Conservation (phyloP, 129 eudicot species). For the Saposhnikovia divaricata region DNA sequence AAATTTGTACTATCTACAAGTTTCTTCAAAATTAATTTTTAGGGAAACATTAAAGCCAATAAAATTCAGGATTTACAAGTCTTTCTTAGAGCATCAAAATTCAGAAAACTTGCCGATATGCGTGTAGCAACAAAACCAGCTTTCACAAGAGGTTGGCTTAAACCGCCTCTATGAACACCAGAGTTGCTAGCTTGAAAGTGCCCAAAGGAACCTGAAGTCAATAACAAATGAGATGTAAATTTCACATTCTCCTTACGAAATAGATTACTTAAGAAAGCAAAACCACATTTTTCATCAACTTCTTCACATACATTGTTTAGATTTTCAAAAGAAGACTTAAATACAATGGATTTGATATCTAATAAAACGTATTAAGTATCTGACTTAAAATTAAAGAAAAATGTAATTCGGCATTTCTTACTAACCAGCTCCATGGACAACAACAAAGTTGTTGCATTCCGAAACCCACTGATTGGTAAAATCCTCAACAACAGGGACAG, state of each 20-base stretch:
- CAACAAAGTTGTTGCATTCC: conserved; percentile 49
- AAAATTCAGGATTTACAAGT: not conserved
- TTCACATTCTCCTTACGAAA: not conserved
- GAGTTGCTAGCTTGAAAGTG: conserved; percentile 99
- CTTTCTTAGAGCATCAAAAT: not conserved
- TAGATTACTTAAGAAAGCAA: not conserved
- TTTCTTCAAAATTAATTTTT: not conserved
- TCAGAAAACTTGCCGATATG: conserved; percentile 56
- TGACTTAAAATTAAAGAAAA: not conserved
- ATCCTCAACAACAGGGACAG: conserved; percentile 31
- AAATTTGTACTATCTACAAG: not conserved
- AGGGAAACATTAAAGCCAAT: not conserved
- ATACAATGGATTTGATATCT: not conserved
- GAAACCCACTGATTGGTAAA: conserved; percentile 24
- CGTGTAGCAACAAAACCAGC: conserved; percentile 98
- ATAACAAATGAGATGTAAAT: not conserved
- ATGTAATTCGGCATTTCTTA: not conserved
- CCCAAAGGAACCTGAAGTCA: conserved; percentile 84
- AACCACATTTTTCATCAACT: not conserved
- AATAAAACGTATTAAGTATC: not conserved
- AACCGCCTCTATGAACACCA: conserved; percentile 87
- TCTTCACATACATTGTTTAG: not conserved
- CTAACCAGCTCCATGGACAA: conserved; percentile 98
- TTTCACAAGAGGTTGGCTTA: conserved; percentile 63
- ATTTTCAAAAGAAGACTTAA: not conserved